phyloP scores from a whole-genome alignment of 2,329 filamentous ascomycete species.

The Massarina eburnea region DNA sequence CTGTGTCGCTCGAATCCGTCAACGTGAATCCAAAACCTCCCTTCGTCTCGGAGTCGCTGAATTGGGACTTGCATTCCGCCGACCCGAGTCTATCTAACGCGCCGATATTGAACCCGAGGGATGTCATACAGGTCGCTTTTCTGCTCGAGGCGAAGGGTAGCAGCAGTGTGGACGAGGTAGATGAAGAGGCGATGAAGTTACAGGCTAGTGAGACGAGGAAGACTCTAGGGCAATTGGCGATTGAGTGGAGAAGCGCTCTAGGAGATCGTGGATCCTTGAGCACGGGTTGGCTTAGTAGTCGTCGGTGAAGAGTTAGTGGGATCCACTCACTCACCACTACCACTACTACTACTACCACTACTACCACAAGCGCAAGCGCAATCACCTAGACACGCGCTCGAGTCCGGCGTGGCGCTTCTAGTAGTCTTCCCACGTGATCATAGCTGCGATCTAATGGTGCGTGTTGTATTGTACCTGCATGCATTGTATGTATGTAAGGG shows the following conservation, averaged over 20 bases:
- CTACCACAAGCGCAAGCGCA: too few species aligned
- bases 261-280: slow-evolving; percentile 85
- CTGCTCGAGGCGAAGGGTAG: slow-evolving; percentile 58
- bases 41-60: slow-evolving; percentile 57
- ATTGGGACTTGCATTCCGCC: slow-evolving; percentile 53
- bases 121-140: slow-evolving; percentile 67
- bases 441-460: too few species aligned
- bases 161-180: slow-evolving; percentile 44
- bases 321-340: neutral
- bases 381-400: too few species aligned
- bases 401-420: too few species aligned
- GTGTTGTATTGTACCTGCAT: too few species aligned
- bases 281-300: slow-evolving; percentile 71
- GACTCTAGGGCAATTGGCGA: slow-evolving; percentile 76
- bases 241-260: slow-evolving; percentile 88
- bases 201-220: slow-evolving; percentile 49
- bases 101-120: slow-evolving; percentile 60
- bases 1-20: slow-evolving; percentile 71
- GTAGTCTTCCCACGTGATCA: too few species aligned
- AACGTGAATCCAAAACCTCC: slow-evolving; percentile 53
- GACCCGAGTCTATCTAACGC: slow-evolving; percentile 34
- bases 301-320: slow-evolving; percentile 36
- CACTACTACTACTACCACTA: too few species aligned
- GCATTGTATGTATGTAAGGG: too few species aligned
- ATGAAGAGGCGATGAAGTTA: slow-evolving; percentile 38